phyloP scores from a whole-genome alignment of 306 rosid genomes.

The Acacia acuminata region DNA sequence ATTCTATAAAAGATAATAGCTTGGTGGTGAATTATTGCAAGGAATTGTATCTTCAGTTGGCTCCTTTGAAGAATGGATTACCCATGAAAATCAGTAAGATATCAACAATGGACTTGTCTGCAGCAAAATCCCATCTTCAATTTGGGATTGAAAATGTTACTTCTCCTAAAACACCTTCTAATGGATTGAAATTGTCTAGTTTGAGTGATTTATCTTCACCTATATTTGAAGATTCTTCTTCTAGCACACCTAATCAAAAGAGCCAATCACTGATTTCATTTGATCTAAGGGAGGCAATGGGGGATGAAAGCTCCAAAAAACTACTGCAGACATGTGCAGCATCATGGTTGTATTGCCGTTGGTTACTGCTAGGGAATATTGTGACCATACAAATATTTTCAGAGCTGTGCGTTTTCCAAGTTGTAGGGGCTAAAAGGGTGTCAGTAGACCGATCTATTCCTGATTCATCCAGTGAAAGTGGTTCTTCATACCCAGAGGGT shows the following conservation, averaged over 20 bases:
- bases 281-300: constrained; percentile 56
- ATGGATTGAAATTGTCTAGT: constrained; percentile 47
- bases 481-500: constrained; percentile 35
- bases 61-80: constrained; percentile 41
- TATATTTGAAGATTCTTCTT: constrained; percentile 39
- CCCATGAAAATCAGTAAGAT: constrained; percentile 34
- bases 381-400: constrained; percentile 64
- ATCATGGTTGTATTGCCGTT: constrained; percentile 58
- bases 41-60: constrained; percentile 66
- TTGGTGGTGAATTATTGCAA: constrained; percentile 51
- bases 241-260: constrained; percentile 38
- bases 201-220: constrained; percentile 49
- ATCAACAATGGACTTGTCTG: constrained; percentile 34
- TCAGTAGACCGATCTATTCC: constrained; percentile 31
- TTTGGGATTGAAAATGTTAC: constrained; percentile 47
- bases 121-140: constrained; percentile 34
- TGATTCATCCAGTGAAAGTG: constrained; percentile 36
- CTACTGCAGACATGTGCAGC: constrained; percentile 54
- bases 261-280: constrained; percentile 41
- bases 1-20: constrained; percentile 32
- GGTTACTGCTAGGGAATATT: constrained; percentile 70
- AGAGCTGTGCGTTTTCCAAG: constrained; percentile 56
- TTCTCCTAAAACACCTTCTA: constrained; percentile 77
- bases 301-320: constrained; percentile 55
- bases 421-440: constrained; percentile 50